Conservation (phyloP, 257 asterid genomes). For the Scutellaria barbata region DNA sequence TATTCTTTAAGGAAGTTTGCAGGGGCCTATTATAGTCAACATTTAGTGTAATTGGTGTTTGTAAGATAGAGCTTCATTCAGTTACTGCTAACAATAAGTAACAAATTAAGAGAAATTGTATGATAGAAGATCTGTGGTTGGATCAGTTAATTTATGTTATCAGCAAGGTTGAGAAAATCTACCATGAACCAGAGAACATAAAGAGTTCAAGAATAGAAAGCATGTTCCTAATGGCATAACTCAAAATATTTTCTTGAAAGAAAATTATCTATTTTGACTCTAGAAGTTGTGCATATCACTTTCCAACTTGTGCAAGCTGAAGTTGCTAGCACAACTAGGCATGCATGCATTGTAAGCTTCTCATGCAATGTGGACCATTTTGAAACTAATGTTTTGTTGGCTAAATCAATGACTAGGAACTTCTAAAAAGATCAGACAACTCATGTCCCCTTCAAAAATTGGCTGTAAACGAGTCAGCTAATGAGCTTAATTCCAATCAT, state of each 20-base stretch:
- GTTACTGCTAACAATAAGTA: background rate
- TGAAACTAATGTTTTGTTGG: background rate
- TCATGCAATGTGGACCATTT: background rate
- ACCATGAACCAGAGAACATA: background rate
- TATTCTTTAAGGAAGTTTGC: background rate
- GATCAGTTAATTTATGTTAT: background rate
- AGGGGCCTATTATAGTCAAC: background rate
- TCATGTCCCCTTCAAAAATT: background rate
- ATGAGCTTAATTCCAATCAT: conserved; percentile 23
- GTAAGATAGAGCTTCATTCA: too few species aligned
- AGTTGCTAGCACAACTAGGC: background rate
- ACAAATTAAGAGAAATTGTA: background rate
- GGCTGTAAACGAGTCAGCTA: conserved; percentile 18
- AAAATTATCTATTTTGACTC: background rate
- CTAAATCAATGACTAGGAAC: background rate
- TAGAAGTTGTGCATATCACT: background rate
- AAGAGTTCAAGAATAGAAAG: background rate
- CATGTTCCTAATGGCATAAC: background rate
- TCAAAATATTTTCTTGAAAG: background rate
- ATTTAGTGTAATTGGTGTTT: background rate
- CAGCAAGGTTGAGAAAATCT: background rate
- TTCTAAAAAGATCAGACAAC: background rate
- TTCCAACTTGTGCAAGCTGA: background rate
- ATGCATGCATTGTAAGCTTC: conserved; percentile 10
- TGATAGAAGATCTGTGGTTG: background rate